Evolutionary conservation across 169 alveolate species (phyloP), one percentile per base, ranked within the genome.

Genomic region (Babesia ovata): DNA sequence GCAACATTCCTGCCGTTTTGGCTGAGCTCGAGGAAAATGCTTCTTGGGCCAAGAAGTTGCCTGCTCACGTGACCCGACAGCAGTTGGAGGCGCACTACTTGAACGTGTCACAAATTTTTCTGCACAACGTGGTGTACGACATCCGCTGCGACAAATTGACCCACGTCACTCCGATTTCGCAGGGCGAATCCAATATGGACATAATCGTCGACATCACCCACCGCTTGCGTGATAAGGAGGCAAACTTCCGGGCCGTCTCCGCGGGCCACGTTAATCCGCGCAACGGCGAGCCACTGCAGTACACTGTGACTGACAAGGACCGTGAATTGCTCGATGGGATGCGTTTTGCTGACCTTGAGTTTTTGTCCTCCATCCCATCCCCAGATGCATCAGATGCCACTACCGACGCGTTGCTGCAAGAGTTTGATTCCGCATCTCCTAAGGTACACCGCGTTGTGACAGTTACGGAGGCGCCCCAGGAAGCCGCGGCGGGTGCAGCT

Each of bases 91-190:
- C 44, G 14, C 84, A 84, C 59, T 90, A 84, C 82, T 28, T 72
- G 53, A 79, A 76, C 49, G 89, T 86, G 33, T 84, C 69, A 54
- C 70, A 79, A 58, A 90, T 90, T 24, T 90, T 90, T 70, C 66
- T 90, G 52, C 82, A 90, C 69, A 87, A 90, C 72, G 73, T 79
- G 33, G 94, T 90, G 26, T 86, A 85, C 63, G 91, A 90, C 75
- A 44, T 63, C 13, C 52, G 67, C 44, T 50, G 48, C n/a, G 61
- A 81, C 53, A 33, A 19, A 9, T 73, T 81, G 36, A 45, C 49
- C 24, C 88, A 81, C 56, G 63, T 81, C 48, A 71, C 26, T 39
- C 81, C 78, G 58, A 33, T 77, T 0, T 16, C 29, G 22, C 45
- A n/a, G 7, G 63, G 21, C 19, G 70, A 39, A 26, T 2, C 60